Conservation (phyloP, 208 protist species). For the Acanthamoeba triangularis region DNA sequence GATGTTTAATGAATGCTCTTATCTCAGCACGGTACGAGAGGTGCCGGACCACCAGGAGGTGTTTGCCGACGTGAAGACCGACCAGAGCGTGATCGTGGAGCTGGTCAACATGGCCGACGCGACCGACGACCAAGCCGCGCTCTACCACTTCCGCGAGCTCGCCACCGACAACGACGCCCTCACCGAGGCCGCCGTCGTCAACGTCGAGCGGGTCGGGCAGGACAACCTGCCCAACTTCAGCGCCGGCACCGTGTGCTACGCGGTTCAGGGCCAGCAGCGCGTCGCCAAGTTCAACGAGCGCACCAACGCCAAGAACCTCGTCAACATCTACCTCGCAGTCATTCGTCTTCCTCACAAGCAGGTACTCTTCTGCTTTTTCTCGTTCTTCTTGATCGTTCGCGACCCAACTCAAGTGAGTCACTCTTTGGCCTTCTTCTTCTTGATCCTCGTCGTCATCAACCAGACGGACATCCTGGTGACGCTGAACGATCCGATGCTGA, state of each 20-base stretch:
- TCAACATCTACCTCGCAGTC: constrained; percentile 72
- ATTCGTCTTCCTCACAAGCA: background rate
- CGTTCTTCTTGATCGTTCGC: no score
- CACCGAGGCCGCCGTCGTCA: constrained; percentile 22
- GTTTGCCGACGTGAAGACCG: constrained; percentile 83
- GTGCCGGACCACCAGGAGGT: constrained; percentile 87
- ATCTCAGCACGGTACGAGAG: constrained; percentile 66
- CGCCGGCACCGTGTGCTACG: constrained; percentile 1
- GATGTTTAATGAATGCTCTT: no score
- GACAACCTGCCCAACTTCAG: constrained; percentile 73
- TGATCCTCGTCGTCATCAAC: background rate
- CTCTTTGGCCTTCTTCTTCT: background rate
- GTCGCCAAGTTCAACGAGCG: constrained; percentile 82
- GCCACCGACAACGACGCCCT: constrained; percentile 44
- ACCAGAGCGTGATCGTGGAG: constrained; percentile 86
- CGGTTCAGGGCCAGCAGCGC: constrained; percentile 76
- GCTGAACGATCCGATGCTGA: constrained; percentile 69
- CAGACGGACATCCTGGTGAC: constrained; percentile 81
- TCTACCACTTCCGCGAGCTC: constrained; percentile 74
- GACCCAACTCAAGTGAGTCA: no score
- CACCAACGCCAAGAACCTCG: constrained; percentile 74
- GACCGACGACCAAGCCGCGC: background rate
- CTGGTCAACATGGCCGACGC: constrained; percentile 77
- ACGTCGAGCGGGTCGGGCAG: background rate
- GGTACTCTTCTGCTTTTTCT: background rate